Evolutionary conservation across 176 grass and related monocot species (phyloP).

Genomic region (Musa schizocarpa): DNA sequence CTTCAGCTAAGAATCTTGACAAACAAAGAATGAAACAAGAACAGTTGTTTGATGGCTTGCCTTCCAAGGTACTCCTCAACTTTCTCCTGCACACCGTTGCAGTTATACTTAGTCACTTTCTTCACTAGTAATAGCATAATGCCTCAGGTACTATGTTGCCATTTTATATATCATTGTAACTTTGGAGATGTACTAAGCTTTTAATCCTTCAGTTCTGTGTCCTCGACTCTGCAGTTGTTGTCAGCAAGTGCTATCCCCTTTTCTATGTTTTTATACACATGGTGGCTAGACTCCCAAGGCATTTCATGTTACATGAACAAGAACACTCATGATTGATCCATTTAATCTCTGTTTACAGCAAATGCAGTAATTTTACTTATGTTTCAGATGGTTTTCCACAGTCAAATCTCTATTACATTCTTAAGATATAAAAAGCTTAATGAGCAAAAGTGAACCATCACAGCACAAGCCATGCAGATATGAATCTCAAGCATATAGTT

Average conservation of each 20-base stretch:
- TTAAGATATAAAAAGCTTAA: neutral
- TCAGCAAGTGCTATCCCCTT: neutral
- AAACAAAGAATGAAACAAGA: constrained; percentile 1
- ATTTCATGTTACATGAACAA: neutral
- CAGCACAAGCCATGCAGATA: neutral
- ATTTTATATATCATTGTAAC: neutral
- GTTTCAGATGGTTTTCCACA: neutral
- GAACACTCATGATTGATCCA: neutral
- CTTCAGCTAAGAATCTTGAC: neutral
- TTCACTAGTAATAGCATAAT: neutral
- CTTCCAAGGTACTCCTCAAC: neutral
- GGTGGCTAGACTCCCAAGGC: neutral
- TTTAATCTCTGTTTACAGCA: neutral
- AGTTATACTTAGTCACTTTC: neutral
- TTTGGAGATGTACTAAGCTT: neutral
- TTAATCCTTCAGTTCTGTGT: neutral
- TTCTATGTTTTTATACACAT: neutral
- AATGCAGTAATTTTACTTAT: neutral
- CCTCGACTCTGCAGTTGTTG: neutral
- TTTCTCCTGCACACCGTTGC: neutral
- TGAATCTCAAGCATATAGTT: neutral
- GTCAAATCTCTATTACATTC: neutral
- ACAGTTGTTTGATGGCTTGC: neutral
- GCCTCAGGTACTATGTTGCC: neutral
- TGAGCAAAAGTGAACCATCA: neutral